These are phyloP conservation scores for Aspergillus aculeatinus DNA, from an alignment of 2,329 filamentous ascomycete species.

Conservation along the genomic window DNA sequence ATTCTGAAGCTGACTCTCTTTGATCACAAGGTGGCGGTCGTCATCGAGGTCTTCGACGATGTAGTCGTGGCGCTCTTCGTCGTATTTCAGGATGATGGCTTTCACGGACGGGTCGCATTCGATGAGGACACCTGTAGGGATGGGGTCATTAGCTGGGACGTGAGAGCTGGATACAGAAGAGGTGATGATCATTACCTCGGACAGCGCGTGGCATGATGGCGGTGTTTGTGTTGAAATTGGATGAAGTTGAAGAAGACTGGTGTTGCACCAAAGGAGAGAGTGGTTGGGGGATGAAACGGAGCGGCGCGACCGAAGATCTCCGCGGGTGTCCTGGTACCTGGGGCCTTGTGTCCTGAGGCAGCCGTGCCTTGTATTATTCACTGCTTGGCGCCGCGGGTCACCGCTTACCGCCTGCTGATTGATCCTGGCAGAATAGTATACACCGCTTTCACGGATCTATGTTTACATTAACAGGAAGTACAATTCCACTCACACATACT, in stretches of 20 bases:
- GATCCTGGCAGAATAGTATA: no score
- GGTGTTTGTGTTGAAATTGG: no score
- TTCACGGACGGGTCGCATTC: constrained; percentile 52
- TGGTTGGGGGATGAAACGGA: not conserved
- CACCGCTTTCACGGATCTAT: no score
- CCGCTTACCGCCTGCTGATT: no score
- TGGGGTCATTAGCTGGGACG: constrained; percentile 3
- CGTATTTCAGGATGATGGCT: constrained; percentile 50
- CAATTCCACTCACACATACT: no score
- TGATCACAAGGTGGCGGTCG: constrained; percentile 47
- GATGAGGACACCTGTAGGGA: constrained; percentile 42
- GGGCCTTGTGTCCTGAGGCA: no score
- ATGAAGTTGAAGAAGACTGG: not conserved
- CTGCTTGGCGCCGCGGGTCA: no score
- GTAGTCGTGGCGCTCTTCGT: constrained; percentile 48
- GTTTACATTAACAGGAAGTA: no score
- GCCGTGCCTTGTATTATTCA: no score
- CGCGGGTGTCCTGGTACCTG: no score
- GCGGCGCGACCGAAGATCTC: no score
- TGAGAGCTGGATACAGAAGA: no score
- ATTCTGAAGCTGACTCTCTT: constrained; percentile 46
- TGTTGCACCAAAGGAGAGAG: not conserved
- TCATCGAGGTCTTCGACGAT: constrained; percentile 51
- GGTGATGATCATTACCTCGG: constrained; percentile 30
- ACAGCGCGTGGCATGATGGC: constrained; percentile 42